These are phyloP conservation scores for Saccharum officinarum DNA, from an alignment of 176 grass and related monocot species.

Conservation along the genomic window DNA sequence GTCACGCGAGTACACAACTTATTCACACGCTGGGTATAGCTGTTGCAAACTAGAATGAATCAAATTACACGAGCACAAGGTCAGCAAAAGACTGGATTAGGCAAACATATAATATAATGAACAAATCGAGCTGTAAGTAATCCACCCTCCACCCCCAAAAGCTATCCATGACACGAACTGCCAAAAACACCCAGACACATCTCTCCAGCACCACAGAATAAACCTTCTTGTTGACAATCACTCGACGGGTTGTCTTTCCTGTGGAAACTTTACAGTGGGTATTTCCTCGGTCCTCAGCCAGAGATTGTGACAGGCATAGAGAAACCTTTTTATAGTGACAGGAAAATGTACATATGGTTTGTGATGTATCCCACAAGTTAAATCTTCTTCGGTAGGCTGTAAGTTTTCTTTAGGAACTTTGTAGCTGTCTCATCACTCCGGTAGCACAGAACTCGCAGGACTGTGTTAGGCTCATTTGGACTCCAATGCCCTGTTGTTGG, in stretches of 20 bases:
- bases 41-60: conserved; percentile 43
- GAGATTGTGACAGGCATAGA: not conserved
- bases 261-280: conserved; percentile 38
- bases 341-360: conserved; percentile 41
- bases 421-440: conserved; percentile 83
- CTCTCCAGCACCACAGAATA: not conserved
- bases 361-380: conserved; percentile 30
- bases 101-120: conserved; percentile 43
- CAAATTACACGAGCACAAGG: conserved; percentile 14
- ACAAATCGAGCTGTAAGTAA: conserved; percentile 47
- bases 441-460: conserved; percentile 89
- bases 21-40: conserved; percentile 43
- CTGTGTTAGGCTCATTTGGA: conserved; percentile 79
- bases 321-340: not conserved
- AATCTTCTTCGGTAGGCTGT: conserved; percentile 91
- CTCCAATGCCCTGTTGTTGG: conserved; percentile 86
- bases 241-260: not conserved
- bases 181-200: conserved; percentile 5
- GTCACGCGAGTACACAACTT: conserved; percentile 23
- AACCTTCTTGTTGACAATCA: not conserved
- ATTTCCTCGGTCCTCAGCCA: conserved; percentile 9
- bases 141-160: not conserved
- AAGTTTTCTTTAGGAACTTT: conserved; percentile 97
- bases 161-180: not conserved
- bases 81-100: conserved; percentile 49